phyloP scores from a whole-genome alignment of 805 yeast species.

The Brettanomyces anomalus region DNA sequence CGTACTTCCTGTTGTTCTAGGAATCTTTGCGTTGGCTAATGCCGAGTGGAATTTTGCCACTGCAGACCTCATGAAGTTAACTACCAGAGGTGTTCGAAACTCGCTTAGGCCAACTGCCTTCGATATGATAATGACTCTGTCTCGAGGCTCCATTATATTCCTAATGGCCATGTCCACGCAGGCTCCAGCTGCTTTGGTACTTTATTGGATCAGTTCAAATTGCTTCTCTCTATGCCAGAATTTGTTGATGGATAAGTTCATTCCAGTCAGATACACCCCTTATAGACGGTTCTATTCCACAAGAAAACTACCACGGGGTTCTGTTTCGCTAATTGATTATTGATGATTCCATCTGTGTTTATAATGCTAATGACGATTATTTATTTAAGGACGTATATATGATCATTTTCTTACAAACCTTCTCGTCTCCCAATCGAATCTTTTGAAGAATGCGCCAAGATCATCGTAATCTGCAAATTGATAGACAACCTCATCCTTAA shows the following conservation, averaged over 20 bases:
- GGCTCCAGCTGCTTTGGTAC: conserved; percentile 71
- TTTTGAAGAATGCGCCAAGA: conserved; percentile 9
- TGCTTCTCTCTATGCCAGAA: conserved; percentile 70
- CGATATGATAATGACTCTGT: conserved; percentile 57
- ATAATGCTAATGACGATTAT: no score
- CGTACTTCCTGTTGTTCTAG: conserved; percentile 62
- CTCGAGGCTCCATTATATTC: conserved; percentile 68
- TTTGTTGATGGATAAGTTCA: conserved; percentile 49
- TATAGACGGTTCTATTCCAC: conserved; percentile 19
- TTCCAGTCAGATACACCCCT: conserved; percentile 52
- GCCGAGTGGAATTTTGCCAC: conserved; percentile 75
- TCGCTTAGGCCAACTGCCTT: conserved; percentile 46
- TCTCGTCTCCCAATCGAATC: conserved; percentile 6
- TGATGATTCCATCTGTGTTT: not conserved
- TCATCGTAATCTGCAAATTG: conserved; percentile 10
- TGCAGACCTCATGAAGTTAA: conserved; percentile 39
- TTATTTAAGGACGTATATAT: no score
- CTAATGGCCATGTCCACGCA: conserved; percentile 80
- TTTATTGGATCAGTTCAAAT: conserved; percentile 92
- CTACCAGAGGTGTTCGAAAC: conserved; percentile 31
- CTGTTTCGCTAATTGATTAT: conserved; percentile 11
- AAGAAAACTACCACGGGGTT: conserved; percentile 7
- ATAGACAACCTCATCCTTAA: conserved; percentile 2
- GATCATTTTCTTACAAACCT: conserved; percentile 3
- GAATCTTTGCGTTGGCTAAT: conserved; percentile 62